A percentile compares a stretch with the other conserved stretches of the same genome.
Conservation (phyloP, 1,284 basidiomycete species). For the Ganoderma sinense region DNA sequence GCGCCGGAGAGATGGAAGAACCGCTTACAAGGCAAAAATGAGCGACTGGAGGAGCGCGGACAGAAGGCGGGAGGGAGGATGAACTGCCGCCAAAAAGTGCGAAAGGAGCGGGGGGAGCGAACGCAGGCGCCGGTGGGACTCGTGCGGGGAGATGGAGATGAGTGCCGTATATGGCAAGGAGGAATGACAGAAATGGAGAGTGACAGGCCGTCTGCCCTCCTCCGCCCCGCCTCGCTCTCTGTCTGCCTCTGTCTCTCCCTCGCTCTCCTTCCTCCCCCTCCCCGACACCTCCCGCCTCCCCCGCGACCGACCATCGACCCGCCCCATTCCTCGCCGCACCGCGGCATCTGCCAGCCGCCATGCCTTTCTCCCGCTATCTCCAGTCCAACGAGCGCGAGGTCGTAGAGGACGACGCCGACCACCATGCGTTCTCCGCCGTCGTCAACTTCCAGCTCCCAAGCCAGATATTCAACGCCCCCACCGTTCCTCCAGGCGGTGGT, state of each 20-base stretch:
- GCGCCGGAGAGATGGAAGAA: neutral
- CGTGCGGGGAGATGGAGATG: neutral
- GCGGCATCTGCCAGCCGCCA: conserved; percentile 4
- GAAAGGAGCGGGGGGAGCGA: conserved; percentile 19
- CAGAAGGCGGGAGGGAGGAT: neutral
- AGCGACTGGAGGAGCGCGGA: too few species aligned
- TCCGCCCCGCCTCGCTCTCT: conserved; percentile 12
- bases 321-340: neutral
- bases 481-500: conserved; percentile 73
- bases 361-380: conserved; percentile 32
- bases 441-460: conserved; percentile 70
- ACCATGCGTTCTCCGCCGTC: conserved; percentile 38
- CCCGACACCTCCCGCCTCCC: neutral
- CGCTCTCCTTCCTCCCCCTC: neutral
- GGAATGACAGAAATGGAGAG: conserved; percentile 20
- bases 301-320: neutral
- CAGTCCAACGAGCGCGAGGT: conserved; percentile 22
- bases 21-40: too few species aligned
- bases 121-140: conserved; percentile 4
- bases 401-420: conserved; percentile 29
- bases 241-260: too few species aligned
- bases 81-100: conserved; percentile 13
- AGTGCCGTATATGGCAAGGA: conserved; percentile 17
- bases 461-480: conserved; percentile 65
- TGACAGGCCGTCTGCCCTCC: neutral